Evolutionary conservation across 2,329 filamentous ascomycete species (phyloP).

Genomic region (Alternaria sp.): DNA sequence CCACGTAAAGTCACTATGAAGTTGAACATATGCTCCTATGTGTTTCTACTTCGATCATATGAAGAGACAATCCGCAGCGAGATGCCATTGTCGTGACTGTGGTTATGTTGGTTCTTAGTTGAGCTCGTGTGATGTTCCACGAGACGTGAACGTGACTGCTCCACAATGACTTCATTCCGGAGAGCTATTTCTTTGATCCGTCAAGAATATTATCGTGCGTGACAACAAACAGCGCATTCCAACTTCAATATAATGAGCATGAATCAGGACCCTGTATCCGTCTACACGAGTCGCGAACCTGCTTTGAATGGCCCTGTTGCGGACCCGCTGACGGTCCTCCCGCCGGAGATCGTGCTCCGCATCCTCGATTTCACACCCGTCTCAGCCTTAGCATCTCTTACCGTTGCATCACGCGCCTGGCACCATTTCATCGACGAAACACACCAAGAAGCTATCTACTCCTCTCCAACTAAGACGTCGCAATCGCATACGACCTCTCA

Average conservation of each 20-base stretch:
- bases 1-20: neutral
- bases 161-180: constrained; percentile 18
- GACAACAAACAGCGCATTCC: neutral
- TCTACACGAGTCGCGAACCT: neutral
- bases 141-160: constrained; percentile 9
- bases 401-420: constrained; percentile 10
- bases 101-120: neutral
- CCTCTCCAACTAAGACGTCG: constrained; percentile 7
- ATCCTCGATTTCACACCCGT: constrained; percentile 16
- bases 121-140: neutral
- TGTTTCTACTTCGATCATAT: neutral
- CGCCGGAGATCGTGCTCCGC: constrained; percentile 17
- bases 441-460: constrained; percentile 14
- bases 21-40: neutral
- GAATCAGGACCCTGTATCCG: neutral
- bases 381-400: constrained; percentile 9
- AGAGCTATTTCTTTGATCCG: constrained; percentile 5
- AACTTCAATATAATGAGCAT: neutral
- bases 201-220: constrained; percentile 2
- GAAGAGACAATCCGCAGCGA: neutral
- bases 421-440: constrained; percentile 15
- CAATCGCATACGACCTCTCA: neutral
- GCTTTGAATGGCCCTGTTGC: neutral
- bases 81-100: neutral
- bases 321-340: constrained; percentile 14